Evolutionary conservation across 352 stramenopile species (phyloP).

Genomic region (Elongisporangium undulatum): DNA sequence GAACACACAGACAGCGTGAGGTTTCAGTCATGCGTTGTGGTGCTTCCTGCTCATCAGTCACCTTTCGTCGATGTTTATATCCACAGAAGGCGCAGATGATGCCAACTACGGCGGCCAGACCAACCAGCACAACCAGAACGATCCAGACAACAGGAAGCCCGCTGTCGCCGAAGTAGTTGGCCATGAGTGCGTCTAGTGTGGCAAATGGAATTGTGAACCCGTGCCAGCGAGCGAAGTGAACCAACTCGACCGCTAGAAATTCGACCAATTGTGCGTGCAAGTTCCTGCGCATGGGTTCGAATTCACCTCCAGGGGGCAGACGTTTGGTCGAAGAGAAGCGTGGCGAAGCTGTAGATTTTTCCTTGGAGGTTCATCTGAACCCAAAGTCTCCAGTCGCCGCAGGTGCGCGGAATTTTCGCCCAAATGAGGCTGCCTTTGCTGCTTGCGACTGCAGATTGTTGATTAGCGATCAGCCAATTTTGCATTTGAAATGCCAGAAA

Average conservation of each 20-base stretch:
- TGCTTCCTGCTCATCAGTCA: not conserved
- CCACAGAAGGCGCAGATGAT: not conserved
- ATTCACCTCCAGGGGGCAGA: not conserved
- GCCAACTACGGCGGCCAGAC: not conserved
- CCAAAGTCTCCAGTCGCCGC: not conserved
- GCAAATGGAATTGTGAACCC: not conserved
- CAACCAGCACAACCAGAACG: not conserved
- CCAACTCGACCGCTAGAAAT: not conserved
- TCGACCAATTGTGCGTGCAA: not conserved
- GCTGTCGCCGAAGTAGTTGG: not conserved
- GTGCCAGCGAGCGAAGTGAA: not conserved
- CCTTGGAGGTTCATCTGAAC: not conserved
- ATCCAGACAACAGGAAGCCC: not conserved
- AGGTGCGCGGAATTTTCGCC: not conserved
- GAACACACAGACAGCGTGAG: too few relatives aligned
- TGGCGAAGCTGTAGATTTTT: not conserved
- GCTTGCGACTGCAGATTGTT: not conserved
- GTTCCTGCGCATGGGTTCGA: not conserved
- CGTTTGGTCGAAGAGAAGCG: not conserved
- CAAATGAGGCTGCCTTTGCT: not conserved
- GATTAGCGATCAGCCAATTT: not conserved
- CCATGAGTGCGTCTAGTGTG: not conserved
- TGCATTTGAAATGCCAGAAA: not conserved
- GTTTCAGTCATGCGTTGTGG: too few relatives aligned
- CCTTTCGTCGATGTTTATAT: not conserved